A percentile compares a stretch with the other conserved stretches of the same genome.
These are phyloP conservation scores for Kwoniella shandongensis DNA, from an alignment of 768 basidiomycete genomes.

Conservation along the genomic window DNA sequence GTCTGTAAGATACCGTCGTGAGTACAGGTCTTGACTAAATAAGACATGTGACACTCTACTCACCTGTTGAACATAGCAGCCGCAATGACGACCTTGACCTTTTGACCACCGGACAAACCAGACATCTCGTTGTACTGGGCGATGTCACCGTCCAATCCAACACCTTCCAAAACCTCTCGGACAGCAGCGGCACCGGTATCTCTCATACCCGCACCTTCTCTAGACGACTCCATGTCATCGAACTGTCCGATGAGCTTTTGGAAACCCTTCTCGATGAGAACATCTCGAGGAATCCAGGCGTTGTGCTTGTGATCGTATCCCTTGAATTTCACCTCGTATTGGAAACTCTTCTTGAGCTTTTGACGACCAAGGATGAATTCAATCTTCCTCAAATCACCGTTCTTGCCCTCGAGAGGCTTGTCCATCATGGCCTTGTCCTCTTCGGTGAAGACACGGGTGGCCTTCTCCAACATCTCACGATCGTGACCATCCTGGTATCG, in stretches of 20 bases:
- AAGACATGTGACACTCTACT: constrained; percentile 57
- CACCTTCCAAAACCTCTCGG: constrained; percentile 88
- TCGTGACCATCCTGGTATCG: constrained; percentile 98
- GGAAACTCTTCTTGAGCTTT: constrained; percentile 93
- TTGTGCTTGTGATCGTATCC: constrained; percentile 62
- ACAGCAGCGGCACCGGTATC: constrained; percentile 80
- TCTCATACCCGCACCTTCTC: constrained; percentile 89
- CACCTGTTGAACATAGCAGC: constrained; percentile 91
- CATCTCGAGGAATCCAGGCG: constrained; percentile 86
- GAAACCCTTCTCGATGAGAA: constrained; percentile 81
- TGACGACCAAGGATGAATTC: constrained; percentile 82
- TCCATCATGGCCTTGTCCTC: constrained; percentile 79
- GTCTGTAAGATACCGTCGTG: constrained; percentile 14
- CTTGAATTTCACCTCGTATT: constrained; percentile 70
- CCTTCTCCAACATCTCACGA: constrained; percentile 88
- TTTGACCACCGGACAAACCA: constrained; percentile 93
- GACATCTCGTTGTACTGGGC: constrained; percentile 97
- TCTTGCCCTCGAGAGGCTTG: constrained; percentile 84
- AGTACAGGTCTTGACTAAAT: constrained; percentile 24
- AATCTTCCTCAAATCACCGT: constrained; percentile 84
- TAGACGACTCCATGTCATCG: constrained; percentile 91
- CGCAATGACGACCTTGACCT: constrained; percentile 78
- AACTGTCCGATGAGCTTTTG: constrained; percentile 88
- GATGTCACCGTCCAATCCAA: constrained; percentile 94
- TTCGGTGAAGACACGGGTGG: constrained; percentile 80